A percentile compares a stretch with the other conserved stretches of the same genome.
These are phyloP conservation scores for Nakazawaea pomicola DNA, from an alignment of 805 yeast species.

Conservation along the genomic window DNA sequence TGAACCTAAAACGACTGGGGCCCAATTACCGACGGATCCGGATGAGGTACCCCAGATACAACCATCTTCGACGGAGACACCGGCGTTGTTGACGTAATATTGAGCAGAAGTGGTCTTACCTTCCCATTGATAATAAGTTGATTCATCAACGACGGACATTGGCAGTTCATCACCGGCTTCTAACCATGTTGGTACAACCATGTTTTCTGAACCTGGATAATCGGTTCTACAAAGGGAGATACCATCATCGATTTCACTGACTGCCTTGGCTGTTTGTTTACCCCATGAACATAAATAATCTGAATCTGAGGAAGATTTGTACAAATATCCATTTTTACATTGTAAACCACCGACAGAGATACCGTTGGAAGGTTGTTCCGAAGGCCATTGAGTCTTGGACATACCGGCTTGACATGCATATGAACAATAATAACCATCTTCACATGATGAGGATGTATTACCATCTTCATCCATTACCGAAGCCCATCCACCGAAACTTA, in stretches of 20 bases:
- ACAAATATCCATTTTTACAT: constrained; percentile 80
- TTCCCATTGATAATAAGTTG: constrained; percentile 73
- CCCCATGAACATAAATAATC: constrained; percentile 89
- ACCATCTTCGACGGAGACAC: constrained; percentile 85
- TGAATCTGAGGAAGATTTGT: constrained; percentile 62
- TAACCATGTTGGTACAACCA: constrained; percentile 90
- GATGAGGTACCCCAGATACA: constrained; percentile 90
- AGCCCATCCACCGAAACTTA: constrained; percentile 49
- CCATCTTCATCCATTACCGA: constrained; percentile 41
- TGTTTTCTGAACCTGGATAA: constrained; percentile 98
- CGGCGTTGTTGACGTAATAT: constrained; percentile 96
- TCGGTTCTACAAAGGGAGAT: constrained; percentile 97
- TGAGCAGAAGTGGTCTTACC: constrained; percentile 87
- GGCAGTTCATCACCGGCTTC: constrained; percentile 60
- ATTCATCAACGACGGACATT: constrained; percentile 76
- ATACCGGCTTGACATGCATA: constrained; percentile 98
- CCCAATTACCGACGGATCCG: constrained; percentile 95
- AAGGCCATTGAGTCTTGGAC: constrained; percentile 99
- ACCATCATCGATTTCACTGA: constrained; percentile 51
- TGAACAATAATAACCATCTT: constrained; percentile 91
- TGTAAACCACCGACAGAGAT: constrained; percentile 89
- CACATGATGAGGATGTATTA: constrained; percentile 65
- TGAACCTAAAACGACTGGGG: constrained; percentile 93
- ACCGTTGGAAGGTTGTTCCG: constrained; percentile 80
- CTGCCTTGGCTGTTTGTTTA: constrained; percentile 60